Evolutionary conservation across 768 basidiomycete genomes (phyloP).

Genomic region (Russula griseocarnosa): DNA sequence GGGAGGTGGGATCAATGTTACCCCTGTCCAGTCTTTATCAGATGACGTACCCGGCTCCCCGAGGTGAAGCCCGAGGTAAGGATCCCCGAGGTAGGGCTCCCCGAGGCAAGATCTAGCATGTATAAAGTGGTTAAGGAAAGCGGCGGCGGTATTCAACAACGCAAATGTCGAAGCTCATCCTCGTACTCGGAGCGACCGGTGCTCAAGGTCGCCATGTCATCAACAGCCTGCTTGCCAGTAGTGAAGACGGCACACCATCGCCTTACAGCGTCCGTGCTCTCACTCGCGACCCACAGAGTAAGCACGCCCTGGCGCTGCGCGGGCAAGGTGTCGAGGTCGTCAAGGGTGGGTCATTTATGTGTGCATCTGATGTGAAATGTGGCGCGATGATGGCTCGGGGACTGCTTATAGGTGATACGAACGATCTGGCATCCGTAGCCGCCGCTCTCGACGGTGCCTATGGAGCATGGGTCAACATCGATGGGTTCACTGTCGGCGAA

Average conservation of each 20-base stretch:
- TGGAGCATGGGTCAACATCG: conserved; percentile 40
- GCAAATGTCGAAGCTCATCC: conserved; percentile 35
- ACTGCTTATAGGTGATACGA: conserved; percentile 13
- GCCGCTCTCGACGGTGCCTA: conserved; percentile 35
- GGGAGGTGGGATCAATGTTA: not conserved
- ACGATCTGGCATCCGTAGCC: conserved; percentile 30
- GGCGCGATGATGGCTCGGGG: too few species aligned
- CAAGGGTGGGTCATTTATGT: conserved; percentile 32
- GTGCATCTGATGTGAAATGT: not conserved
- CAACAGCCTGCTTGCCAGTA: conserved; percentile 36
- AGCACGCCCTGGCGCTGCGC: conserved; percentile 36
- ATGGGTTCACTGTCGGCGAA: conserved; percentile 40
- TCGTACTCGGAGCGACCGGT: conserved; percentile 45
- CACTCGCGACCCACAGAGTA: conserved; percentile 36
- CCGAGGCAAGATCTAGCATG: not conserved
- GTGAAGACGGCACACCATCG: conserved; percentile 37
- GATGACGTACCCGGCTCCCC: not conserved
- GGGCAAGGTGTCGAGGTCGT: conserved; percentile 38
- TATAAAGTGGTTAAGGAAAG: not conserved
- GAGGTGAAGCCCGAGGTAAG: too few species aligned
- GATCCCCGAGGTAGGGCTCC: too few species aligned
- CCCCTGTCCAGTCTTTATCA: not conserved
- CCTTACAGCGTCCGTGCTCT: conserved; percentile 42
- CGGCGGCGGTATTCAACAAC: too few species aligned
- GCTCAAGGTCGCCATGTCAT: conserved; percentile 42